These are phyloP conservation scores for Hanseniaspora uvarum DNA, from an alignment of 1,139 yeast genomes.

Conservation along the genomic window DNA sequence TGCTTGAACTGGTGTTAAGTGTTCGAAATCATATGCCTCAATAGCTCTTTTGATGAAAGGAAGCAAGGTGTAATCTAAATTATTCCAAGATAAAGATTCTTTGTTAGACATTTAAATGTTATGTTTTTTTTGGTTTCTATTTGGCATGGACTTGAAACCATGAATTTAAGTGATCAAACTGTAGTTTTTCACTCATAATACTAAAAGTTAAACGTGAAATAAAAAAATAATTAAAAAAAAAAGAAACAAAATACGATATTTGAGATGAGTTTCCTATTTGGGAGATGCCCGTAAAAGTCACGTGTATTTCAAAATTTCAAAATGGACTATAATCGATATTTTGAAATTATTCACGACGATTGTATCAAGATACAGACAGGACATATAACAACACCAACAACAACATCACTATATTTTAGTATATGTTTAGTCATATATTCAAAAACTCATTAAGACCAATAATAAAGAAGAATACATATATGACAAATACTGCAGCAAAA, in stretches of 20 bases:
- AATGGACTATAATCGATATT: too few relatives aligned
- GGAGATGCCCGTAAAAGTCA: not conserved
- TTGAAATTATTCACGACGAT: too few relatives aligned
- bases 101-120: constrained; percentile 23
- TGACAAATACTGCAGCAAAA: not conserved
- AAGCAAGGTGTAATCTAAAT: constrained; percentile 30
- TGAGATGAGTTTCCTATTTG: not conserved
- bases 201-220: not conserved
- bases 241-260: not conserved
- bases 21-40: constrained; percentile 57
- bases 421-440: not conserved
- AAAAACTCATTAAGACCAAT: not conserved
- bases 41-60: constrained; percentile 51
- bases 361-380: too few relatives aligned
- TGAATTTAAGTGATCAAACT: too few relatives aligned
- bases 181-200: too few relatives aligned
- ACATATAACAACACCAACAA: not conserved
- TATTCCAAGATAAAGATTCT: constrained; percentile 34
- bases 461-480: not conserved
- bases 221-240: not conserved
- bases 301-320: not conserved
- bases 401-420: too few relatives aligned
- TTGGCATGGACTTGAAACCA: too few relatives aligned
- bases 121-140: constrained; percentile 7
- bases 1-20: constrained; percentile 97